A percentile compares a stretch with the other conserved stretches of the same genome.
phyloP scores from a whole-genome alignment of 140 eudicot genomes.

The Ambrosia hybrid region DNA sequence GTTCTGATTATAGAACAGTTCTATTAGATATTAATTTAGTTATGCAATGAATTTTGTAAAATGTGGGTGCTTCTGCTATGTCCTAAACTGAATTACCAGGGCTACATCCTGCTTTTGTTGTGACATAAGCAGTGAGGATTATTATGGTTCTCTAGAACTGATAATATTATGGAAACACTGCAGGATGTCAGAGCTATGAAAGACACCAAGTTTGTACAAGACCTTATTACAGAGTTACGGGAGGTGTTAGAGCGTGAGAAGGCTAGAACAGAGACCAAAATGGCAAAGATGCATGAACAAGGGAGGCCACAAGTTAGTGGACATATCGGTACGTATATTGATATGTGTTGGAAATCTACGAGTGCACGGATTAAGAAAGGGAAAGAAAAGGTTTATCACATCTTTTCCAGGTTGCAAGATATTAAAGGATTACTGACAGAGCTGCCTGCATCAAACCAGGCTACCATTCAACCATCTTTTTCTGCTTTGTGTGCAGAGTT shows the following conservation, averaged over 20 bases:
- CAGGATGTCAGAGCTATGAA: conserved; percentile 8
- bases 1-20: not conserved
- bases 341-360: not conserved
- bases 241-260: conserved; percentile 1
- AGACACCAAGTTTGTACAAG: not conserved
- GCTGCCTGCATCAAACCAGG: not conserved
- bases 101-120: too few relatives aligned
- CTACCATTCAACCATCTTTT: not conserved
- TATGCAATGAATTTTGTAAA: too few relatives aligned
- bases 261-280: not conserved
- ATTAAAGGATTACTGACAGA: not conserved
- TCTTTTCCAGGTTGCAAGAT: not conserved
- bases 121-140: too few relatives aligned
- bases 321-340: not conserved
- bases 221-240: not conserved
- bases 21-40: too few relatives aligned
- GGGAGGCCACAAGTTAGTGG: too few relatives aligned
- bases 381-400: not conserved
- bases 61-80: too few relatives aligned
- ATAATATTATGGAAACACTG: conserved; percentile 14
- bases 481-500: conserved; percentile 6
- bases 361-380: not conserved
- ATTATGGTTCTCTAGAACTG: too few relatives aligned
- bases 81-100: too few relatives aligned
- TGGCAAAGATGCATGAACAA: too few relatives aligned